Base-by-base conservation (phyloP, 768 basidiomycete genomes). In the Boletus edulis region DNA sequence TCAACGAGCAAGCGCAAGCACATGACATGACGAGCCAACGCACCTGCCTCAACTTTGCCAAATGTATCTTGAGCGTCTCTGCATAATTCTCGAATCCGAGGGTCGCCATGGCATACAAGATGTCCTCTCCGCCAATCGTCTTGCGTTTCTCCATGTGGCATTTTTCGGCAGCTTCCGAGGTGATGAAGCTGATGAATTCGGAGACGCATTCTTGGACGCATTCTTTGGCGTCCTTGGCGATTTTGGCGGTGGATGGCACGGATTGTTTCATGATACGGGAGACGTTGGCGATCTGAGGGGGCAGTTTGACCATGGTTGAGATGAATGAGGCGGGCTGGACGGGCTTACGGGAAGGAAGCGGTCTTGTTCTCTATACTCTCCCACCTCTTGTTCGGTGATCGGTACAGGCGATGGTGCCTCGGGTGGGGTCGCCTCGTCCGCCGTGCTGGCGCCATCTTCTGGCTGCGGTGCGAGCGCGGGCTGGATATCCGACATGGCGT, bases 171-270 rank as follows among this genome's bases (percentile, higher is more conserved):
- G 96, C 96, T 72, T 98, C 96, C 42, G 87, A 91, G 29, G 95
- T 97, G 75, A 98, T 94, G 80, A 98, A 98, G 63, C 86, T 87
- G 71, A 98, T 98, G 78, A 97, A 98, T 75, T 98, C 96, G 41
- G 91, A 94, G 52, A 97, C 93, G 73, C 95, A 97, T 74, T 98
- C 96, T 71, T 98, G 96, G 41, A 98, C 93, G 73, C 92, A 94
- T 74, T 98, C 96, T 70, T 98, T 98, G 43, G 94, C 94, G 72
- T 98, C 96, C 72, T 98, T 98, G 9, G 92, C 91, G 65, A 98
- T 96, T 75, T 98, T 98, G 41, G 96, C 92, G 18, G 89, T 89
- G 0, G 85, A 75, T 0, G 96, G 95, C 3, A 98, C 86, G 12
- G 92, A 82, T 41, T 85, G 78, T 73, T 98, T 98, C 95, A 98